Percentiles rank a stretch among this genome's conserved stretches.
These are phyloP conservation scores for Heterobasidion annosum DNA, from an alignment of 1,284 basidiomycete species.

Conservation along the genomic window DNA sequence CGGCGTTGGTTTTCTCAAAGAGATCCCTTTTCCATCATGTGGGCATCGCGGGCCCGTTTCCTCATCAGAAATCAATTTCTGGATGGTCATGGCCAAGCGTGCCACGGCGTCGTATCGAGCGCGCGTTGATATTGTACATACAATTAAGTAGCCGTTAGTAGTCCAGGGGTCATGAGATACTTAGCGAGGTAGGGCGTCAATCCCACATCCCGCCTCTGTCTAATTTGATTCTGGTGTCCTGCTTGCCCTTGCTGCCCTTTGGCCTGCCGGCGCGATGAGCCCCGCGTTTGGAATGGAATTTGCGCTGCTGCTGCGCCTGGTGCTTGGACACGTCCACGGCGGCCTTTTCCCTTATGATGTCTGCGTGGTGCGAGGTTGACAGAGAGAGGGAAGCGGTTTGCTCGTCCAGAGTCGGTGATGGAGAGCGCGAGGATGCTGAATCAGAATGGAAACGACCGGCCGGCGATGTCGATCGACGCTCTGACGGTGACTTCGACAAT, in stretches of 20 bases:
- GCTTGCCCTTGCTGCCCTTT: slow-evolving; percentile 82
- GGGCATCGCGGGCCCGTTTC: too few relatives aligned
- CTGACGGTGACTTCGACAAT: not conserved
- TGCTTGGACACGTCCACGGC: slow-evolving; percentile 53
- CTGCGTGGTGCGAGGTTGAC: slow-evolving; percentile 10
- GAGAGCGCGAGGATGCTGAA: not conserved
- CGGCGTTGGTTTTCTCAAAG: too few relatives aligned
- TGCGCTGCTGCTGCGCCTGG: slow-evolving; percentile 57
- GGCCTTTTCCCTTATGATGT: slow-evolving; percentile 46
- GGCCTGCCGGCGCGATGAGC: slow-evolving; percentile 59
- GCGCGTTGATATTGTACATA: too few relatives aligned
- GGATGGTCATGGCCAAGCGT: too few relatives aligned
- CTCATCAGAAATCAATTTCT: too few relatives aligned
- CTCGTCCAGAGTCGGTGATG: not conserved
- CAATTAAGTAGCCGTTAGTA: too few relatives aligned
- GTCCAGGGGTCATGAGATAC: too few relatives aligned
- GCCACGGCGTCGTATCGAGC: too few relatives aligned
- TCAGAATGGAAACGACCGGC: not conserved
- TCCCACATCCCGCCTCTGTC: slow-evolving; percentile 61
- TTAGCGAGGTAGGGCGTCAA: slow-evolving; percentile 15
- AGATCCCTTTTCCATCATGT: too few relatives aligned
- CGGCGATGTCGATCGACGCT: not conserved
- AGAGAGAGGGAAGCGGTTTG: not conserved
- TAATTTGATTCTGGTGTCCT: slow-evolving; percentile 56
- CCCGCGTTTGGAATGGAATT: slow-evolving; percentile 66